Evolutionary conservation across 306 rosid genomes (phyloP).

Genomic region (Calophaca sinica): DNA sequence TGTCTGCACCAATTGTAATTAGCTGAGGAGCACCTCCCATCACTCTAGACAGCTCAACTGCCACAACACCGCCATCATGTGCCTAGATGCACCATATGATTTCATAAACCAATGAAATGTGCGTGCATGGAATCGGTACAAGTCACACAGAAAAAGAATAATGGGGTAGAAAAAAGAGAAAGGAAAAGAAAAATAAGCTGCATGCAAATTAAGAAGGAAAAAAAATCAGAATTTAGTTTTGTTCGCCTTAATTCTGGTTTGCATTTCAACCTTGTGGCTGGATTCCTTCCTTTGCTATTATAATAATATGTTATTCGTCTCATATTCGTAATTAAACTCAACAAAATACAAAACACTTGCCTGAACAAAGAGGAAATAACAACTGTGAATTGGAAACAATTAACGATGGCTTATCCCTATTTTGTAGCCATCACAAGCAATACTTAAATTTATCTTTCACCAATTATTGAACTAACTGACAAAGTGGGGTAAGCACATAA

Average conservation of each 20-base stretch:
- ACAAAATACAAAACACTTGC: conserved; percentile 1
- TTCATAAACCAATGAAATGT: conserved; percentile 40
- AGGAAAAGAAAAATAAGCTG: conserved; percentile 12
- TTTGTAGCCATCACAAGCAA: conserved; percentile 43
- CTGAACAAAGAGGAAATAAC: conserved; percentile 41
- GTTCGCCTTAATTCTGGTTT: conserved; percentile 13
- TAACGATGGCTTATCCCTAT: conserved; percentile 20
- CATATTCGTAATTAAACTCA: conserved; percentile 19
- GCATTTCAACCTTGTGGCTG: conserved; percentile 19
- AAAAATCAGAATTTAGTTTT: conserved; percentile 17
- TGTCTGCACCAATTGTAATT: conserved; percentile 97
- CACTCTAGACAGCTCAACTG: conserved; percentile 96
- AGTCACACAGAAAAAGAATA: conserved; percentile 25
- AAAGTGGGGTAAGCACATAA: conserved; percentile 22
- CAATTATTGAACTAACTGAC: conserved; percentile 30
- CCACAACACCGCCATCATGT: conserved; percentile 98
- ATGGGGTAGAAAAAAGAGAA: conserved; percentile 26
- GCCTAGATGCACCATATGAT: conserved; percentile 67
- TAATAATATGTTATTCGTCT: conserved; percentile 34
- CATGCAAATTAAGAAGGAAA: conserved; percentile 8
- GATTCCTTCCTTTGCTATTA: conserved; percentile 10
- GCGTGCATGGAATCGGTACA: conserved; percentile 16
- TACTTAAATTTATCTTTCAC: conserved; percentile 36
- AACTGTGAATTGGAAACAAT: conserved; percentile 37
- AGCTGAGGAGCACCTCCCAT: conserved; percentile 97